phyloP scores from a whole-genome alignment of 768 basidiomycete genomes.

The Panaeolus cyanescens region DNA sequence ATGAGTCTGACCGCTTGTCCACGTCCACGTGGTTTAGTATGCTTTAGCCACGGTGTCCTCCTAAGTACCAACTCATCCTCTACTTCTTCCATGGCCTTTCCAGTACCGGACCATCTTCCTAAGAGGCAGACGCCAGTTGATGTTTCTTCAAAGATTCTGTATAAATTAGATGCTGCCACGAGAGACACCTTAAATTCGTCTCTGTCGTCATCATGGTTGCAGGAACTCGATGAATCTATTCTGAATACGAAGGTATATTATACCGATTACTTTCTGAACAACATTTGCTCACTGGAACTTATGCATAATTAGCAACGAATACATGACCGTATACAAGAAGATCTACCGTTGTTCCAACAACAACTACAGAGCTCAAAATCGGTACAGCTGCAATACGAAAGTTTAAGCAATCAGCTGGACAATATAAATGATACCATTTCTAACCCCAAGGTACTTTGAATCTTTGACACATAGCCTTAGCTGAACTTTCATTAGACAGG shows the following conservation, averaged over 20 bases:
- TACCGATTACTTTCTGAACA: background rate
- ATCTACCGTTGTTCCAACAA: conserved; percentile 63
- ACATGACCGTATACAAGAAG: conserved; percentile 68
- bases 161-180: conserved; percentile 66
- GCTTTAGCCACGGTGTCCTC: conserved; percentile 7
- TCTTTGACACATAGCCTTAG: background rate
- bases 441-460: conserved; percentile 53
- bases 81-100: conserved; percentile 63
- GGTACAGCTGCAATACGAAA: conserved; percentile 58
- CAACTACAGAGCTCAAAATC: conserved; percentile 65
- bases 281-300: conserved; percentile 9
- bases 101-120: conserved; percentile 73
- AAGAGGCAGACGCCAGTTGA: conserved; percentile 60
- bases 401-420: conserved; percentile 56
- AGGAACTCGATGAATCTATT: conserved; percentile 74
- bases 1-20: conserved; percentile 4
- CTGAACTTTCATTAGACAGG: conserved; percentile 54
- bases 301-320: conserved; percentile 55
- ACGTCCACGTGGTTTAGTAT: conserved; percentile 28
- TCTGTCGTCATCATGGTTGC: conserved; percentile 68
- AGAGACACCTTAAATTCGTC: conserved; percentile 57
- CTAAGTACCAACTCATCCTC: conserved; percentile 5
- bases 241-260: conserved; percentile 64
- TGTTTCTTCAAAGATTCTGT: conserved; percentile 70
- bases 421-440: conserved; percentile 51